Evolutionary conservation across 306 rosid species (phyloP).

Genomic region (Carpinus fangiana): DNA sequence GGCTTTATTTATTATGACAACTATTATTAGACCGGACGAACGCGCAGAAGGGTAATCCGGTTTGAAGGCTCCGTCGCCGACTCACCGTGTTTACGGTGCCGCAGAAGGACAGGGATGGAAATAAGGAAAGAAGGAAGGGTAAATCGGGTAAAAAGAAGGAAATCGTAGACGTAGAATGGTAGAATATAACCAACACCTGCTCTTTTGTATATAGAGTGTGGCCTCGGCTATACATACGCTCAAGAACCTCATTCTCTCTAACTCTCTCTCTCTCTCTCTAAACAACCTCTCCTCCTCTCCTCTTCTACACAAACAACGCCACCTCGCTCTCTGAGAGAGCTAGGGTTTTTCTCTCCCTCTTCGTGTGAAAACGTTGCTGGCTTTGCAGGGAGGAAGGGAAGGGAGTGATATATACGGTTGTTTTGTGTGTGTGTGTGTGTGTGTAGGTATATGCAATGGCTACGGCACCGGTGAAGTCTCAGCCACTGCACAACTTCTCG

Average conservation of each 20-base stretch:
- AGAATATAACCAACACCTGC: background rate
- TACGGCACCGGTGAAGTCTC: conserved; percentile 80
- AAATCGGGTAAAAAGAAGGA: background rate
- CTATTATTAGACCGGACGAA: no score
- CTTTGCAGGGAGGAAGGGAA: background rate
- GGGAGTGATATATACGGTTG: background rate
- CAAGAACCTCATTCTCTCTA: background rate
- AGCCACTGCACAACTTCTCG: conserved; percentile 89
- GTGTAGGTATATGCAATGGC: conserved; percentile 52
- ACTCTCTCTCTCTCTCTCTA: no score
- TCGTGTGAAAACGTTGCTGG: background rate
- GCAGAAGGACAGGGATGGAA: background rate
- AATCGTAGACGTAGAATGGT: conserved; percentile 23
- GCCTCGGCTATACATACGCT: background rate
- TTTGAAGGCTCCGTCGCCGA: no score
- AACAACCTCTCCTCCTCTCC: background rate
- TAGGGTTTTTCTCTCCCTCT: conserved; percentile 12
- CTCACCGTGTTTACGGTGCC: no score
- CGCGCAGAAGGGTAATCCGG: no score
- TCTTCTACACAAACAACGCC: background rate
- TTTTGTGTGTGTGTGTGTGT: background rate
- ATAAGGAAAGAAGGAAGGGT: background rate
- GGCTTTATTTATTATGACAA: no score
- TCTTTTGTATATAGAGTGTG: background rate
- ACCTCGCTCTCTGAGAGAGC: background rate